Evolutionary conservation across 2,329 filamentous ascomycete genomes (phyloP), one percentile per base, ranked within the genome.

Genomic region (Pseudocercospora crystallina): DNA sequence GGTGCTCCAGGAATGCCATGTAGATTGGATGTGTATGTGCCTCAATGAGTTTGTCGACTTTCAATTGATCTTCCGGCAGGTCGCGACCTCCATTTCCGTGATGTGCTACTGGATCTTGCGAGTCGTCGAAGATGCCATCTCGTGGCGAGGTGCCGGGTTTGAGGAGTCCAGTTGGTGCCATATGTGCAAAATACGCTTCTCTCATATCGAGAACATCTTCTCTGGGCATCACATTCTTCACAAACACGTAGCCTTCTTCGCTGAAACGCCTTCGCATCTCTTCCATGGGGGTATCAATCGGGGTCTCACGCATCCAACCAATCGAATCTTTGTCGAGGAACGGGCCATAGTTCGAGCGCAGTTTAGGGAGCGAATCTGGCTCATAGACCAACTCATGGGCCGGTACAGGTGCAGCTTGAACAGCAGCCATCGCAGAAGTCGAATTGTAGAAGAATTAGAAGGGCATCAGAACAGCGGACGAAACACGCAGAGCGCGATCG

Each of bases 221-320:
- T n/a, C 73, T 64, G 5, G 73, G 72, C 15, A 76, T 57, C 5
- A 76, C 48, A 5, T 66, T 64, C 43, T 75, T 76, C 31, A 76
- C 59, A 51, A 70, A 74, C 20, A 76, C 55, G 54, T 75, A 76
- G 20, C 72, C 72, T 43, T 75, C 72, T 11, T 62, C 55, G 15
- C 66, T 45, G 32, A 71, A 69, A 5, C 70, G 70, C 33, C 62
- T 59, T 20, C 70, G 67, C 56, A 76, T 67, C 41, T 74, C 67
- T 31, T 68, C 61, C 8, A 72, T 49, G 3, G 72, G 67, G 14
- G 71, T 70, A 51, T 65, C 58, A n/a, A 61, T 60, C 5, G 58
- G 58, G 0, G 69, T 71, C 30, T 64, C 46, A 9, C 57, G 59
- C 46, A 74, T 65, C 61, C 64, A 66, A 33, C 63, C 70, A 10